These are phyloP conservation scores for Narthecium ossifragum DNA, from an alignment of 106 monocot genomes.

Conservation along the genomic window DNA sequence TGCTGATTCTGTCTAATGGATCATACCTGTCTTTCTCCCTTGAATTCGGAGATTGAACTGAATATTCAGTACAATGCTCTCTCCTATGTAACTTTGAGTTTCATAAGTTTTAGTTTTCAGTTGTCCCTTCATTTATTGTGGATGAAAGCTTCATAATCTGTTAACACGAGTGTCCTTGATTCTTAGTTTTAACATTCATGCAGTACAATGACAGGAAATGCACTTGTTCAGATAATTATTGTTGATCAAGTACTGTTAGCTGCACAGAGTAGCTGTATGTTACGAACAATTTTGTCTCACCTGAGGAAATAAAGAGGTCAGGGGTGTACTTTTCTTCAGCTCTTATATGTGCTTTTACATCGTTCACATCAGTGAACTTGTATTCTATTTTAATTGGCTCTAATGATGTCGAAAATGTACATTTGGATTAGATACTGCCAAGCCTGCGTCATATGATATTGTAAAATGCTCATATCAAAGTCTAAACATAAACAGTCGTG, in stretches of 20 bases:
- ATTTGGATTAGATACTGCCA: too few species aligned
- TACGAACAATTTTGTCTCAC: background rate
- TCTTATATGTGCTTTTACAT: too few species aligned
- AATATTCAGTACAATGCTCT: conserved; percentile 12
- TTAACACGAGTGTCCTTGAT: background rate
- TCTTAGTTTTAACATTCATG: background rate
- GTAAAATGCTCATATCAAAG: too few species aligned
- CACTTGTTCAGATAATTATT: conserved; percentile 4
- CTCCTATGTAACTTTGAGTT: conserved; percentile 15
- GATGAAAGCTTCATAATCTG: conserved; percentile 2
- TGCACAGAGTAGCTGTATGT: background rate
- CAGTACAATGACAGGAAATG: conserved; percentile 3
- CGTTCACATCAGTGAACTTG: too few species aligned
- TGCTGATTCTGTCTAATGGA: conserved; percentile 15
- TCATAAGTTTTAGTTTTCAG: conserved; percentile 7
- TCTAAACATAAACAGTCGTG: too few species aligned
- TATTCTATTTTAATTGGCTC: too few species aligned
- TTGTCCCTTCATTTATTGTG: conserved; percentile 13
- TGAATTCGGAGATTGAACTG: conserved; percentile 6
- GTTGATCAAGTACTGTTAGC: background rate
- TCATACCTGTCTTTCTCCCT: conserved; percentile 17
- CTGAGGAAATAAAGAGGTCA: background rate
- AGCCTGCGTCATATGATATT: too few species aligned
- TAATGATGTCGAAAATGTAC: too few species aligned
- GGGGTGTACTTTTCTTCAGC: too few species aligned